Conservation (phyloP, 2,329 filamentous ascomycete species). For the Biscogniauxia mediterranea region DNA sequence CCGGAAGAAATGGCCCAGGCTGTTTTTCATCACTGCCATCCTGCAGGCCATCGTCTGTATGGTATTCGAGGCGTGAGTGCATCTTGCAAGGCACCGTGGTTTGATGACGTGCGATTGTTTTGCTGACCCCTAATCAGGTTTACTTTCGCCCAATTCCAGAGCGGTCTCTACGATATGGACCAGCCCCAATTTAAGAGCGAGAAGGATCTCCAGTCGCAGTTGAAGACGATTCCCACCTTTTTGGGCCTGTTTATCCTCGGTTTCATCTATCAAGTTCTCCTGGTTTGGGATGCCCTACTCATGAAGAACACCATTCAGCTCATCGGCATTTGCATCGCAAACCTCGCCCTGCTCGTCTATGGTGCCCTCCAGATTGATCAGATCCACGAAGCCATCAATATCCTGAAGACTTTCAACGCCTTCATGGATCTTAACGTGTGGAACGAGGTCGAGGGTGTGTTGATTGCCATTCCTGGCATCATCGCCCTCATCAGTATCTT, state of each 20-base stretch:
- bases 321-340: slow-evolving; percentile 91
- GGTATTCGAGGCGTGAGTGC: slow-evolving; percentile 80
- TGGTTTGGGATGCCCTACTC: slow-evolving; percentile 90
- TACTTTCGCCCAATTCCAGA: slow-evolving; percentile 84
- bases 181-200: slow-evolving; percentile 39
- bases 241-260: slow-evolving; percentile 96
- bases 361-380: slow-evolving; percentile 91
- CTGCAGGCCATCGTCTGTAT: slow-evolving; percentile 79
- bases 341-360: slow-evolving; percentile 87
- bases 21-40: slow-evolving; percentile 72
- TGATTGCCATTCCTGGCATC: slow-evolving; percentile 82
- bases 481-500: slow-evolving; percentile 72
- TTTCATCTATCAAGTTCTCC: slow-evolving; percentile 84
- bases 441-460: slow-evolving; percentile 66
- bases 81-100: not conserved
- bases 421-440: slow-evolving; percentile 59
- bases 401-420: slow-evolving; percentile 45
- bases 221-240: slow-evolving; percentile 85
- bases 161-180: slow-evolving; percentile 42
- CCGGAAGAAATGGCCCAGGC: slow-evolving; percentile 82
- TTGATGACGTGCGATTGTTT: not conserved
- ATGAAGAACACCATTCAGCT: slow-evolving; percentile 98
- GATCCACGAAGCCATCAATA: slow-evolving; percentile 69
- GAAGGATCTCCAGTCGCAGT: slow-evolving; percentile 48
- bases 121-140: slow-evolving; percentile 55